Evolutionary conservation across 306 rosid species (phyloP).

Genomic region (Lupinus albus): DNA sequence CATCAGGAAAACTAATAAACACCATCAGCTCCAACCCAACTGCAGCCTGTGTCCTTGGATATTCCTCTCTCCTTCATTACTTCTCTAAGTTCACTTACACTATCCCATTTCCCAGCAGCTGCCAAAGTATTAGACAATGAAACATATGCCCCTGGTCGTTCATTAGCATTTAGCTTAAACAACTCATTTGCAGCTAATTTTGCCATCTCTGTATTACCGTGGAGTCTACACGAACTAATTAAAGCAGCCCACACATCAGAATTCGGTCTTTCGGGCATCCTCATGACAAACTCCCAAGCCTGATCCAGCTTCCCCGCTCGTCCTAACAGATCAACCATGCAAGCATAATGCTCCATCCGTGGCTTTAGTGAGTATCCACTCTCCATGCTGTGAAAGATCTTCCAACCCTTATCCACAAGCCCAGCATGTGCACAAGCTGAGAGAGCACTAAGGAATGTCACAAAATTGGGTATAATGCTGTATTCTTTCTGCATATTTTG

Average conservation of each 20-base stretch:
- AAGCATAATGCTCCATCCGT: conserved; percentile 87
- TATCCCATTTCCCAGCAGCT: conserved; percentile 85
- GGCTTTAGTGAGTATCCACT: conserved; percentile 65
- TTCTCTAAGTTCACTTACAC: conserved; percentile 84
- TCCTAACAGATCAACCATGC: conserved; percentile 89
- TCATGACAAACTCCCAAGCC: conserved; percentile 74
- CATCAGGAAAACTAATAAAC: conserved; percentile 39
- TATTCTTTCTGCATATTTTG: conserved; percentile 51
- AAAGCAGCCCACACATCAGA: conserved; percentile 93
- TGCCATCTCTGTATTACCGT: conserved; percentile 78
- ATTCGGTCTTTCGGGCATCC: conserved; percentile 74
- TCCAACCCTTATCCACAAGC: conserved; percentile 67
- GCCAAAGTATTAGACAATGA: conserved; percentile 80
- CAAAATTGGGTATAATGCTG: conserved; percentile 60
- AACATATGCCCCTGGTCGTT: conserved; percentile 67
- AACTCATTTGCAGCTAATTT: conserved; percentile 59
- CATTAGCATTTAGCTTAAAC: conserved; percentile 54
- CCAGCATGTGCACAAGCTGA: conserved; percentile 93
- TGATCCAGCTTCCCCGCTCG: conserved; percentile 70
- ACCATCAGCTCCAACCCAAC: conserved; percentile 70
- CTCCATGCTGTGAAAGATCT: conserved; percentile 73
- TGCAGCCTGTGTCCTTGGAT: conserved; percentile 66
- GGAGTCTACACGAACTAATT: conserved; percentile 80
- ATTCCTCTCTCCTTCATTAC: conserved; percentile 70
- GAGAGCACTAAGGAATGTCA: conserved; percentile 80